These are phyloP conservation scores for Glutinoglossum americanum DNA, from an alignment of 495 filamentous ascomycete species.

Conservation along the genomic window DNA sequence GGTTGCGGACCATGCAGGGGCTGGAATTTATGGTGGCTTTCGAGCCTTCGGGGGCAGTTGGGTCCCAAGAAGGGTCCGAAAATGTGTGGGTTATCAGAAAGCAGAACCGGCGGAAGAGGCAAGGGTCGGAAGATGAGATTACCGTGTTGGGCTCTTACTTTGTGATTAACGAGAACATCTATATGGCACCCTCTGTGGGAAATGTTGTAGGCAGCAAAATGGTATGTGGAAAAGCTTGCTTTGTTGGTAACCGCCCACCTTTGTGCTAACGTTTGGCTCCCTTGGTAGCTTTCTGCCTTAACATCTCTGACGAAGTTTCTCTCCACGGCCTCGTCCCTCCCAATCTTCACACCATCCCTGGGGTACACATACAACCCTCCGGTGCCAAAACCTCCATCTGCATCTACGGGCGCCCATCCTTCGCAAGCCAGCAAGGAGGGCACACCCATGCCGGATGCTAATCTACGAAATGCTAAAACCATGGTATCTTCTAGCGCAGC, in stretches of 20 bases:
- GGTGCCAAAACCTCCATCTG: slow-evolving; percentile 18
- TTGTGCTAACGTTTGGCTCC: neutral
- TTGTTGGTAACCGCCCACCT: neutral
- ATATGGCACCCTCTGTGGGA: slow-evolving; percentile 65
- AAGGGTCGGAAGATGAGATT: slow-evolving; percentile 41
- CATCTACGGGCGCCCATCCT: slow-evolving; percentile 13
- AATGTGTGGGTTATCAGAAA: slow-evolving; percentile 80
- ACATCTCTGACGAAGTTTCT: slow-evolving; percentile 48
- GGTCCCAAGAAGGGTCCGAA: slow-evolving; percentile 18
- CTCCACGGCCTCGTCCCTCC: slow-evolving; percentile 34
- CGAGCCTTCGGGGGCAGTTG: slow-evolving; percentile 26
- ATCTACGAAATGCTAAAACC: slow-evolving; percentile 7
- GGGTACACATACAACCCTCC: slow-evolving; percentile 54
- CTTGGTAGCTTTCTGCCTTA: slow-evolving; percentile 31
- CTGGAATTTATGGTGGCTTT: slow-evolving; percentile 18
- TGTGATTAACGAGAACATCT: slow-evolving; percentile 65
- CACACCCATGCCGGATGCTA: slow-evolving; percentile 36
- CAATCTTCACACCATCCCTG: slow-evolving; percentile 47
- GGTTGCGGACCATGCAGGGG: slow-evolving; percentile 57
- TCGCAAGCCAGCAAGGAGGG: slow-evolving; percentile 30
- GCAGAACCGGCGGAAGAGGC: slow-evolving; percentile 42
- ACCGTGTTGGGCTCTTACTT: slow-evolving; percentile 60
- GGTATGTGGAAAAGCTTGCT: slow-evolving; percentile 23
- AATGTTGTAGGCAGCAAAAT: slow-evolving; percentile 59
- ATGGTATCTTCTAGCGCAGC: slow-evolving; percentile 8